phyloP scores from a whole-genome alignment of 257 asterid genomes.

The Cinchona pubescens region DNA sequence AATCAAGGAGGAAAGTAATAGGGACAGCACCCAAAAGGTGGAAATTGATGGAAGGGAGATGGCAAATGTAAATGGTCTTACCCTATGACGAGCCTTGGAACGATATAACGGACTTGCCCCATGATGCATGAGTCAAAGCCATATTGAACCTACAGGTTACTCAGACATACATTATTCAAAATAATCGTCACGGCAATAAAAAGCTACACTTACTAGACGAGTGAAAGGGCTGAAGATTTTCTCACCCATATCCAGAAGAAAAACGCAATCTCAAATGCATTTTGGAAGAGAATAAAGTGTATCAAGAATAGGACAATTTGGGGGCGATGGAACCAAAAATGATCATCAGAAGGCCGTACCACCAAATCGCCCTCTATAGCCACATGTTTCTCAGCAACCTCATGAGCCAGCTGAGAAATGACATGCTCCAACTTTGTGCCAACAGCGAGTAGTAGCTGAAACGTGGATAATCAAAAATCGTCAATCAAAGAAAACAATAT shows the following conservation, averaged over 20 bases:
- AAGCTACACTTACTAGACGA: background rate
- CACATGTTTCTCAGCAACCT: conserved; percentile 91
- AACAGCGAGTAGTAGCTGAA: conserved; percentile 83
- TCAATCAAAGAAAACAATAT: background rate
- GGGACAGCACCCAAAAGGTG: background rate
- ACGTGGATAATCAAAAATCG: conserved; percentile 3
- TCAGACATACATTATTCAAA: background rate
- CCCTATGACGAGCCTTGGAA: conserved; percentile 94
- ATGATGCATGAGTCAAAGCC: conserved; percentile 95
- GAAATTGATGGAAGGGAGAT: background rate
- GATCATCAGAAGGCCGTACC: conserved; percentile 84
- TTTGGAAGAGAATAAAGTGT: conserved; percentile 94
- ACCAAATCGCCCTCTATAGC: conserved; percentile 93
- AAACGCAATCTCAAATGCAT: conserved; percentile 94
- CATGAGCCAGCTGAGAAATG: conserved; percentile 79
- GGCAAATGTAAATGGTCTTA: conserved; percentile 20
- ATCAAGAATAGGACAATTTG: conserved; percentile 69
- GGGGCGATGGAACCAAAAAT: conserved; percentile 88
- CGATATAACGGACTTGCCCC: conserved; percentile 68
- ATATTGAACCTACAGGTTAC: conserved; percentile 61
- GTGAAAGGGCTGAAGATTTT: background rate
- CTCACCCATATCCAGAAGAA: conserved; percentile 98
- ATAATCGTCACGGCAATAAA: too few species aligned
- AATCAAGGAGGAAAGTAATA: background rate
- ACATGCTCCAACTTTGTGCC: conserved; percentile 96